Percentiles rank a stretch among this genome's conserved stretches.
Evolutionary conservation across 331 rosid species (phyloP).

Genomic region (Stylosanthes scabra): DNA sequence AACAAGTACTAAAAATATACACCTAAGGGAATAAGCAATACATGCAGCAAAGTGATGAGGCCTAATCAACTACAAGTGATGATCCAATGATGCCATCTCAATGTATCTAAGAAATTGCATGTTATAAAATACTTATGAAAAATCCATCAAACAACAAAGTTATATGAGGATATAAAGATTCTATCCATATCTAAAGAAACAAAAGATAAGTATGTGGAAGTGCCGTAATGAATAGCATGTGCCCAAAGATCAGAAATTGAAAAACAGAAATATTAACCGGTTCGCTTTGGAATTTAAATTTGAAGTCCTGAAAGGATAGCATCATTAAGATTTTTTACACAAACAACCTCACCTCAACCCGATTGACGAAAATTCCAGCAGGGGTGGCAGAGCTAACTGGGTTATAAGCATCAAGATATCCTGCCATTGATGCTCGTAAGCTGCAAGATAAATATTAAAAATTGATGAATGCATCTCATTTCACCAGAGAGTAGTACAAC

Average conservation of each 20-base stretch:
- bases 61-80: no score
- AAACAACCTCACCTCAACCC: slow-evolving; percentile 74
- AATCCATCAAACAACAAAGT: background rate
- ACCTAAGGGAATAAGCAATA: background rate
- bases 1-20: background rate
- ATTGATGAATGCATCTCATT: slow-evolving; percentile 29
- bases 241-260: slow-evolving; percentile 5
- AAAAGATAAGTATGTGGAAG: slow-evolving; percentile 7
- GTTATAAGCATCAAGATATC: slow-evolving; percentile 86
- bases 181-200: background rate
- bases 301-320: slow-evolving; percentile 18
- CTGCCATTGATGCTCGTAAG: slow-evolving; percentile 93
- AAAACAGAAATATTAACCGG: slow-evolving; percentile 21
- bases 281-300: slow-evolving; percentile 16
- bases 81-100: no score
- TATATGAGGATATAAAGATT: slow-evolving; percentile 2
- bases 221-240: no score
- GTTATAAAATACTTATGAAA: background rate
- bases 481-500: slow-evolving; percentile 11
- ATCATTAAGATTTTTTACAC: slow-evolving; percentile 18
- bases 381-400: slow-evolving; percentile 78
- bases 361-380: slow-evolving; percentile 85
- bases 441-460: slow-evolving; percentile 52
- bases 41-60: no score
- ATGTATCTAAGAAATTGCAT: no score